These are phyloP conservation scores for Schwanniomyces sp. DNA, from an alignment of 805 yeast species.

Conservation along the genomic window DNA sequence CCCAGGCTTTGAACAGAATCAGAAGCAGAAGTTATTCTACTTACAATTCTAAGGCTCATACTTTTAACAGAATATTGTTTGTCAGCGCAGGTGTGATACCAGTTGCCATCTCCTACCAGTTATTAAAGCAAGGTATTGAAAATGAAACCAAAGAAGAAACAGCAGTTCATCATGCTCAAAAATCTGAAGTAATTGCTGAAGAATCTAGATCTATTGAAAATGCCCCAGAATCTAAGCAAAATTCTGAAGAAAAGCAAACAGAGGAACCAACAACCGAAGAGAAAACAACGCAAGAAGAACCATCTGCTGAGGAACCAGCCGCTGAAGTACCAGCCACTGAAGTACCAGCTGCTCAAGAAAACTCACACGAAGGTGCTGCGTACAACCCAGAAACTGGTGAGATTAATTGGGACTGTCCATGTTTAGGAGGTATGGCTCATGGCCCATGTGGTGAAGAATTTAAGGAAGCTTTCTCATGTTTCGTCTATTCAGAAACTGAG, in stretches of 20 bases:
- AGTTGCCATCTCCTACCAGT: slow-evolving; percentile 7
- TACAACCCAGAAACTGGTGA: slow-evolving; percentile 97
- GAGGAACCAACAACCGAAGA: not conserved
- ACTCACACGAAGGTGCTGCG: slow-evolving; percentile 58
- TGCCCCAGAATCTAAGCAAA: slow-evolving; percentile 5
- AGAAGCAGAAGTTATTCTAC: slow-evolving; percentile 10
- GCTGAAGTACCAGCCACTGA: too few species aligned
- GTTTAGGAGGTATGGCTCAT: slow-evolving; percentile 97
- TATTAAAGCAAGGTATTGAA: slow-evolving; percentile 6
- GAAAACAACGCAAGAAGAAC: not conserved
- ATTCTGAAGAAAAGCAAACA: not conserved
- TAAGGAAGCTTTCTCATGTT: slow-evolving; percentile 85
- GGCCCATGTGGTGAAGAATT: slow-evolving; percentile 85
- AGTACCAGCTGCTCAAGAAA: slow-evolving; percentile 3
- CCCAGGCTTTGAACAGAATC: slow-evolving; percentile 10
- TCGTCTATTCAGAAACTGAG: slow-evolving; percentile 88
- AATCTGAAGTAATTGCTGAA: not conserved
- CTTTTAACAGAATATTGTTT: slow-evolving; percentile 8
- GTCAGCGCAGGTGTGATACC: slow-evolving; percentile 14
- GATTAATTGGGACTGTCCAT: slow-evolving; percentile 99
- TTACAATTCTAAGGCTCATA: slow-evolving; percentile 4
- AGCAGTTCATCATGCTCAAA: not conserved
- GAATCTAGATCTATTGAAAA: not conserved
- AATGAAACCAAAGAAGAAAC: slow-evolving; percentile 9
- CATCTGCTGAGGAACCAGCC: slow-evolving; percentile 3